Percentiles rank a stretch among this genome's conserved stretches.
These are phyloP conservation scores for Candida verbasci DNA, from an alignment of 805 yeast genomes.

Conservation along the genomic window DNA sequence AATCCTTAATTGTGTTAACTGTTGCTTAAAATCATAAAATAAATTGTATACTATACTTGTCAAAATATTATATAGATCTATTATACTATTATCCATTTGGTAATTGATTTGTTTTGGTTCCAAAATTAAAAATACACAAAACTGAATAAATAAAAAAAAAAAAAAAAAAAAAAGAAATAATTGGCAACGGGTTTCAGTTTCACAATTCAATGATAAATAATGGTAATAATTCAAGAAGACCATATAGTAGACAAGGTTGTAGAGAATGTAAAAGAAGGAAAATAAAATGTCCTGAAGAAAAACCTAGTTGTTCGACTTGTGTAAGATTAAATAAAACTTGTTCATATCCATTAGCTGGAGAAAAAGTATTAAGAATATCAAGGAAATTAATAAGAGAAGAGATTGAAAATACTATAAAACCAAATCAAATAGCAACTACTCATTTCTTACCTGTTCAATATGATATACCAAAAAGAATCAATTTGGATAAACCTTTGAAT, in stretches of 20 bases:
- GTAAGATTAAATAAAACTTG: constrained; percentile 20
- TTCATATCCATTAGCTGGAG: constrained; percentile 10
- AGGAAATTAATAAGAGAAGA: constrained; percentile 2
- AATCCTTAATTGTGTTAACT: too few species aligned
- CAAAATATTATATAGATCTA: too few species aligned
- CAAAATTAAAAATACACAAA: too few species aligned
- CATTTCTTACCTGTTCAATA: constrained; percentile 6
- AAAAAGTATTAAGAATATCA: constrained; percentile 9
- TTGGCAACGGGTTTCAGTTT: neutral
- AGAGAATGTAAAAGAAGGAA: constrained; percentile 40
- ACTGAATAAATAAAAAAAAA: too few species aligned
- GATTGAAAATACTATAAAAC: constrained; percentile 2
- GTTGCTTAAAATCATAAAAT: too few species aligned
- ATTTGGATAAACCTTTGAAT: constrained; percentile 1
- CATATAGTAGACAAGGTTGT: constrained; percentile 35
- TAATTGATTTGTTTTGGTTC: too few species aligned
- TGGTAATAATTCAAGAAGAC: constrained; percentile 5
- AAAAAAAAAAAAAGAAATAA: too few species aligned
- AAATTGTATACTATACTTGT: too few species aligned
- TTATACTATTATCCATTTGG: too few species aligned
- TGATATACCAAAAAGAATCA: constrained; percentile 2
- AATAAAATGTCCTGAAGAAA: constrained; percentile 37
- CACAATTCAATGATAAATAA: constrained; percentile 2
- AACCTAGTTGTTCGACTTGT: constrained; percentile 33
- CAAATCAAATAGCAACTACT: constrained; percentile 2